Evolutionary conservation across 257 asterid species (phyloP), one percentile per base, ranked within the genome.

Genomic region (Nicotiana paniculata): DNA sequence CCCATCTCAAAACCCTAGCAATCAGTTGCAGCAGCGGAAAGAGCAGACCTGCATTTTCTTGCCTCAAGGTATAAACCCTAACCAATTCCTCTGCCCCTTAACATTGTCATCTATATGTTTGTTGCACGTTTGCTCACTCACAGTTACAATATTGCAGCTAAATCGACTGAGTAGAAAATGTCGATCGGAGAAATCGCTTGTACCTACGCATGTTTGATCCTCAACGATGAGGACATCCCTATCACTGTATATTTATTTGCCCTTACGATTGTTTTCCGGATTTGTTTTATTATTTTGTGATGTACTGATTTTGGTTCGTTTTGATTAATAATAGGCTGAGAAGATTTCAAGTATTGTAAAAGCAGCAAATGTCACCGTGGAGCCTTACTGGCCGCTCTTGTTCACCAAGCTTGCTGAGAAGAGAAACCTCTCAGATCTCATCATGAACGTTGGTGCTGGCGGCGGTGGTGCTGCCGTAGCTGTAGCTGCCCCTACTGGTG

Each of bases 331-430:
- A 30, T 80, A 93, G 97, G 90, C 97, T 62, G 97, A 93, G 87
- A 93, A 93, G 79, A 89, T 93, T 8, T 78, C 89, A 9, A 68
- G 91, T 2, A 61, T 91, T 53, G 81, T 90, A 58, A 86, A 89
- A 85, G 91, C 93, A 9, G 97, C 96, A 16, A 86, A 89, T 84
- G 33, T 93, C 81, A 78, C 88, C n/a, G 87, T 90, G 5, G 97
- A 93, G 46, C 92, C 97, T 9, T 92, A 93, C 77, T 93, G 97
- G 97, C 93, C 95, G 33, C 89, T 90, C 65, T 89, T 93, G 39
- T 90, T 92, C 55, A 88, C 93, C 2, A 92, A 90, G 91, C 95
- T 93, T 10, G 86, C 90, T 80, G 95, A 93, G 90, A 93, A 91
- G 90, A 90, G 77, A 82, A 93, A 89, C 53, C 51, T 93, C 10